Percentiles rank a stretch among this genome's conserved stretches.
These are phyloP conservation scores for Pterulicium gracile DNA, from an alignment of 1,284 basidiomycete species.

Conservation along the genomic window DNA sequence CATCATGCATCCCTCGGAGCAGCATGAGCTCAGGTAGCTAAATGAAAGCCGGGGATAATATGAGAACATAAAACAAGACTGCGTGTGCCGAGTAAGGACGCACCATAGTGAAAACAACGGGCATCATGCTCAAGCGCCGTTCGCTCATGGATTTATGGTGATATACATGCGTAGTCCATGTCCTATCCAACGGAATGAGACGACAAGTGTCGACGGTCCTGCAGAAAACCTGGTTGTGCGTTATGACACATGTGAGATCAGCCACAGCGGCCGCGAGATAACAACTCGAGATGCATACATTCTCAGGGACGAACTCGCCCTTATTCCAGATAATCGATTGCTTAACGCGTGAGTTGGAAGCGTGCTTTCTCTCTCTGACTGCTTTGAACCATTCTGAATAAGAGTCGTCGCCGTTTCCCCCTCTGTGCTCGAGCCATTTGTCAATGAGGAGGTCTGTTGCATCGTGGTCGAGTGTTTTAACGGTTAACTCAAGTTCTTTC, in stretches of 20 bases:
- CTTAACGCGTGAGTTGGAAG: conserved; percentile 31
- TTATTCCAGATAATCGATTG: conserved; percentile 66
- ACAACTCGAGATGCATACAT: conserved; percentile 29
- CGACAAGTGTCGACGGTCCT: conserved; percentile 65
- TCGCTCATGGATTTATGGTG: conserved; percentile 65
- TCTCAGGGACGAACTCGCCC: conserved; percentile 64
- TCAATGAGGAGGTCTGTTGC: conserved; percentile 66
- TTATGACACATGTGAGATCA: background rate
- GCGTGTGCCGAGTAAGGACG: conserved; percentile 10
- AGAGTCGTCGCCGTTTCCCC: conserved; percentile 36
- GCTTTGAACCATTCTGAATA: conserved; percentile 67
- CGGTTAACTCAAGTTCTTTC: conserved; percentile 46
- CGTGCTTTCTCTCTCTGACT: conserved; percentile 50
- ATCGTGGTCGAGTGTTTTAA: conserved; percentile 63
- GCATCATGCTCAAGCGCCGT: conserved; percentile 62
- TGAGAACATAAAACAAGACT: background rate
- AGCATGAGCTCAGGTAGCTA: conserved; percentile 70
- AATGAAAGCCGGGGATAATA: conserved; percentile 9
- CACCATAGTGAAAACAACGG: conserved; percentile 70
- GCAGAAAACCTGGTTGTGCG: conserved; percentile 32
- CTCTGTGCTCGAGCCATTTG: conserved; percentile 68
- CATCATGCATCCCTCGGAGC: conserved; percentile 66
- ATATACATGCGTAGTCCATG: conserved; percentile 70
- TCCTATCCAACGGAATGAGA: conserved; percentile 63
- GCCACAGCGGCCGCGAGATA: background rate